Evolutionary conservation across 2,329 filamentous ascomycete genomes (phyloP).

Genomic region (Colletotrichum tabaci): DNA sequence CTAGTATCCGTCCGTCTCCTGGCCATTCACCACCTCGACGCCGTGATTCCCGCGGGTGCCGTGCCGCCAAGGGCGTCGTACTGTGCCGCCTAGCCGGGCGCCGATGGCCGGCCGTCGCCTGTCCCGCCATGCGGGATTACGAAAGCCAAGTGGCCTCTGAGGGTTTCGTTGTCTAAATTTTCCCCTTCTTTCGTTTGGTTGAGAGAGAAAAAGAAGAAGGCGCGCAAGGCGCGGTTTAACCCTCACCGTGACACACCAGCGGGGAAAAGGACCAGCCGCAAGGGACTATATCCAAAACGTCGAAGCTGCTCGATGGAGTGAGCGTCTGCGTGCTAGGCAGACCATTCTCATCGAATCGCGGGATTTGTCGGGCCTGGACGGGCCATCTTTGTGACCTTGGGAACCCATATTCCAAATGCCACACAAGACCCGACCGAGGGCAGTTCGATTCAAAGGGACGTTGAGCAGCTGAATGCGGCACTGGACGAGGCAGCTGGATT

Average conservation of each 20-base stretch:
- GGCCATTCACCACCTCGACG: background rate
- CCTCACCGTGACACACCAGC: background rate
- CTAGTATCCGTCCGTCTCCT: slow-evolving; percentile 3
- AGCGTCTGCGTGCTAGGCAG: background rate
- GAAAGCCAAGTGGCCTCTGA: slow-evolving; percentile 22
- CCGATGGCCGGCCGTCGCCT: slow-evolving; percentile 22
- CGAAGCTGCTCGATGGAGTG: background rate
- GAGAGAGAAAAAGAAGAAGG: background rate
- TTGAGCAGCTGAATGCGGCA: slow-evolving; percentile 4
- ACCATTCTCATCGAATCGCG: background rate
- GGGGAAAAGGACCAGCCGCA: background rate
- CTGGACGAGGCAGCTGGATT: background rate
- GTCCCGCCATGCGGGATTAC: slow-evolving; percentile 26
- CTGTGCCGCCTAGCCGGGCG: slow-evolving; percentile 30
- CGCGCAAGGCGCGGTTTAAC: background rate
- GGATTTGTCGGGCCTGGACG: background rate
- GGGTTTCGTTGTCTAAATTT: background rate
- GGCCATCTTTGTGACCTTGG: background rate
- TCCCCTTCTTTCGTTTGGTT: background rate
- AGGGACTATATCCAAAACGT: background rate
- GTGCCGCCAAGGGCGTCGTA: slow-evolving; percentile 20
- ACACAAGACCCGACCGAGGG: background rate
- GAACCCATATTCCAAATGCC: background rate
- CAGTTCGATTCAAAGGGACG: background rate
- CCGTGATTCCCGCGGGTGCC: slow-evolving; percentile 23